Evolutionary conservation across 768 basidiomycete genomes (phyloP).

Genomic region (Mycena vitilis): DNA sequence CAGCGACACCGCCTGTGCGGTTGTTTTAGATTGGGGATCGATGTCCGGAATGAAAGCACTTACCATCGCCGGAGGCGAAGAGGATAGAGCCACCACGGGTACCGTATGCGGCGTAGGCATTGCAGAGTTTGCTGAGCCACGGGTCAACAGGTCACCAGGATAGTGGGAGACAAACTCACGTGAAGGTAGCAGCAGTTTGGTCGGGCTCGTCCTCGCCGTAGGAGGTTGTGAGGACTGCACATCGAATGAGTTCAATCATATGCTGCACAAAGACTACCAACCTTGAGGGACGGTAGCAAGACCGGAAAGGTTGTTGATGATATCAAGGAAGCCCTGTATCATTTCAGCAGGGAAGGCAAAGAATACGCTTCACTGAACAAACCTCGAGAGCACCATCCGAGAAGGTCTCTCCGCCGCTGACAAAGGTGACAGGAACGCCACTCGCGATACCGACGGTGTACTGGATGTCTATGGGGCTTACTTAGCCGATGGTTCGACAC

Average conservation of each 20-base stretch:
- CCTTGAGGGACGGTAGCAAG: slow-evolving; percentile 51
- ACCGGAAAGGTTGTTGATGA: slow-evolving; percentile 44
- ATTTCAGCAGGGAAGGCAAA: not conserved
- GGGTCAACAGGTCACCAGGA: not conserved
- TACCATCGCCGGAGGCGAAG: slow-evolving; percentile 60
- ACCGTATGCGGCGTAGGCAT: slow-evolving; percentile 52
- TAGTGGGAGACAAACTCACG: slow-evolving; percentile 5
- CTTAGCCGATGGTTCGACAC: not conserved
- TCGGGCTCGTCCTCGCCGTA: slow-evolving; percentile 67
- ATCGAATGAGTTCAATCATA: not conserved
- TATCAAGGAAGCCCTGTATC: slow-evolving; percentile 45
- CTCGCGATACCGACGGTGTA: slow-evolving; percentile 52
- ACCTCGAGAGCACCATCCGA: slow-evolving; percentile 44
- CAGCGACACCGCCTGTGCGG: slow-evolving; percentile 36
- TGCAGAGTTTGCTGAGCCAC: slow-evolving; percentile 40
- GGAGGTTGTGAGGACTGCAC: slow-evolving; percentile 58
- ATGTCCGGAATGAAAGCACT: slow-evolving; percentile 45
- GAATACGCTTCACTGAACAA: not conserved
- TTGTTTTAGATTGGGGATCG: not conserved
- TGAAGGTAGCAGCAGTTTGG: slow-evolving; percentile 37
- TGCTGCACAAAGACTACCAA: not conserved
- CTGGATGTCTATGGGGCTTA: slow-evolving; percentile 46
- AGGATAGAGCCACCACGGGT: slow-evolving; percentile 57
- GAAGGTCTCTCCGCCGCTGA: slow-evolving; percentile 46
- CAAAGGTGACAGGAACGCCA: slow-evolving; percentile 48